Base-by-base conservation (phyloP, 2,329 filamentous ascomycete species). In the Stagonosporopsis cucurbitacearum region DNA sequence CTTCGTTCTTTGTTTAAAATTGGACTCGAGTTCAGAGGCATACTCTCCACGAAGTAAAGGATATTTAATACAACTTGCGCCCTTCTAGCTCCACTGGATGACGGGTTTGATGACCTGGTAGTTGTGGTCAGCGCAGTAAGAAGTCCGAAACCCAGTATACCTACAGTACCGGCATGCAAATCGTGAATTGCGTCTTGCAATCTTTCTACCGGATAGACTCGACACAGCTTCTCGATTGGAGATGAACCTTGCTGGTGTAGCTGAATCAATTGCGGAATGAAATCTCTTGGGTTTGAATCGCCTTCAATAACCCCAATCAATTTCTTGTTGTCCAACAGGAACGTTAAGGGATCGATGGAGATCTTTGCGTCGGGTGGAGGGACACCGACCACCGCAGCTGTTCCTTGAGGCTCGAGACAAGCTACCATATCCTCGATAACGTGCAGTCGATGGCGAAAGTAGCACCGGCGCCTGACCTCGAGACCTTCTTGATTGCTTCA, bases 371-470 rank as follows among this genome's bases (percentile, higher is more conserved):
- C 28, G 9, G 50, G 40, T 3, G 47, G 40, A 20, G 48, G 48
- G 20, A 51, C 41, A n/a, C 43, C 48, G 11, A 47, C 42, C 5
- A 52, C 36, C 19, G 47, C 43, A n/a, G 54, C 47, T 9, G 46
- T 42, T 2, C 41, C 43, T 41, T 37, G 42, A 25, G 30, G 42
- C n/a, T 44, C 43, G 12, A 52, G 37, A 32, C 33, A 52, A 5
- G 44, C 50, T 17, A 54, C 36, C 50, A 58, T 50, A 22, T 48
- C 26, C 30, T 54, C 50, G 13, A 58, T 54, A 15, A 54, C 55
- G 26, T 76, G 6, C 69, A 72, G 33, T 77, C 75, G 13, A 77
- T 48, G 1, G 71, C 64, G 32, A 66, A 62, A 11, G 67, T 67
- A 12, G 72, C 69, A 0, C 68, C 69, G 6, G 50, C 33, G 17